Evolutionary conservation across 2,329 filamentous ascomycete genomes (phyloP), one percentile per base, ranked within the genome.

Genomic region (Rugonectria rugulosa): DNA sequence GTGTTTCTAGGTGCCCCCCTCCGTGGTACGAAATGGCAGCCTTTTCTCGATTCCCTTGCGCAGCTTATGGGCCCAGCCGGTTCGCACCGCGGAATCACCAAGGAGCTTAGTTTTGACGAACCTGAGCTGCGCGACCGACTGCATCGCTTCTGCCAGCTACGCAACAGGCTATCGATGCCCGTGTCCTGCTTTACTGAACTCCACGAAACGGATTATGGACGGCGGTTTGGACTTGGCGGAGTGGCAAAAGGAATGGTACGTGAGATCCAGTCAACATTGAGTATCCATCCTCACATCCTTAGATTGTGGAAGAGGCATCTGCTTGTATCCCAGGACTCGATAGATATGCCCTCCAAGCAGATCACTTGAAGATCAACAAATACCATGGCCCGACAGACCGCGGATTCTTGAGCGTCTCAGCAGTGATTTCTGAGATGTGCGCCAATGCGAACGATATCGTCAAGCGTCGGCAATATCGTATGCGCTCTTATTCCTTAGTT

Each of bases 1-100:
- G 46, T 59, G 4, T 53, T 56, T 26, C 51, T 64, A 2, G 61
- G 61, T 19, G 41, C 59, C 1, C 61, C 61, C 15, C 52, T 62
- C n/a, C 38, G 52, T 3, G 61, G 61, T 6, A 53, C 59, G 14
- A 57, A 57, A 36, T 42, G 43, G 21, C 52, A 60, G 9, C 24
- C 21, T 4, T 17, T 62, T 15, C 23, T 46, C 12, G n/a, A 57
- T 9, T 5, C 42, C 24, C 6, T 52, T 9, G 47, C 57, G 10
- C 17, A 10, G 8, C 14, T 62, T 5, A 51, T 56, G 55, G 19
- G 12, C 4, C 44, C 23, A 11, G 54, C 44, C 8, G 54, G 60
- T 24, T 60, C 62, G 9, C 58, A 63, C 43, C 20, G 46, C 20
- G 60, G 59, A 6, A 57, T 65, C 20, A 26, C 50, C 4, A 47